Percentiles rank a stretch among this genome's conserved stretches.
Evolutionary conservation across 1,139 yeast genomes (phyloP).

Genomic region (Sugiyamaella xylanicola): DNA sequence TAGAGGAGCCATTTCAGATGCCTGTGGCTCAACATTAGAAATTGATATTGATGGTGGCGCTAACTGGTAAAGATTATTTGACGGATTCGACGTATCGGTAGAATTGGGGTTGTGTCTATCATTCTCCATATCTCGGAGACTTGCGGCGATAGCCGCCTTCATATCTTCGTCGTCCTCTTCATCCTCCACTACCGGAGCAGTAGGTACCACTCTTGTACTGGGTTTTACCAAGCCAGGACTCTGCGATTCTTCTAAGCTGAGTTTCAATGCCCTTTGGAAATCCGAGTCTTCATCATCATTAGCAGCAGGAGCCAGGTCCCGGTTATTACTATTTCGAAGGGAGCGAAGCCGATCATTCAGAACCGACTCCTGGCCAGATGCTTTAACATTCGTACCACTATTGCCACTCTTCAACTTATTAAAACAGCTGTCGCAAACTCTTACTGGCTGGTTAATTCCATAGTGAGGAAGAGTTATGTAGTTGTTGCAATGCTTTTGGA

Average conservation of each 20-base stretch:
- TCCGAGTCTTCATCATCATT: slow-evolving; percentile 71
- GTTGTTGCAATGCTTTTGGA: slow-evolving; percentile 79
- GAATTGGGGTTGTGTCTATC: not conserved
- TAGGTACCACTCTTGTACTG: slow-evolving; percentile 4
- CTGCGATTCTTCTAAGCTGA: slow-evolving; percentile 65
- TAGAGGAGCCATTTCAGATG: not conserved
- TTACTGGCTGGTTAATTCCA: slow-evolving; percentile 85
- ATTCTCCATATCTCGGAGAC: slow-evolving; percentile 67
- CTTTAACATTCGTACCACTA: not conserved
- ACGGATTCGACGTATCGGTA: slow-evolving; percentile 6
- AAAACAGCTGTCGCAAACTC: slow-evolving; percentile 92
- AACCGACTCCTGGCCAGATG: slow-evolving; percentile 3
- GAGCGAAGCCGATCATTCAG: slow-evolving; percentile 6
- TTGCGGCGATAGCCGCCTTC: slow-evolving; percentile 95
- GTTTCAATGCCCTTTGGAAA: slow-evolving; percentile 71
- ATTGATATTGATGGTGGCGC: slow-evolving; percentile 29
- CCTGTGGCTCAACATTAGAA: slow-evolving; percentile 19
- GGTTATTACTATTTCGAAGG: slow-evolving; percentile 19
- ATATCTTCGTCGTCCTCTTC: slow-evolving; percentile 82
- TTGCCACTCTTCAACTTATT: slow-evolving; percentile 45
- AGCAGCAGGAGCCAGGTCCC: slow-evolving; percentile 22
- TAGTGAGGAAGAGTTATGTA: slow-evolving; percentile 71
- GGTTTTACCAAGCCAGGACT: slow-evolving; percentile 17
- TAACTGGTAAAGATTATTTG: slow-evolving; percentile 19
- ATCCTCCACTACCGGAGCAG: slow-evolving; percentile 18